Base-by-base conservation (phyloP, 176 grass and related monocot species). In the Carex littledalei region DNA sequence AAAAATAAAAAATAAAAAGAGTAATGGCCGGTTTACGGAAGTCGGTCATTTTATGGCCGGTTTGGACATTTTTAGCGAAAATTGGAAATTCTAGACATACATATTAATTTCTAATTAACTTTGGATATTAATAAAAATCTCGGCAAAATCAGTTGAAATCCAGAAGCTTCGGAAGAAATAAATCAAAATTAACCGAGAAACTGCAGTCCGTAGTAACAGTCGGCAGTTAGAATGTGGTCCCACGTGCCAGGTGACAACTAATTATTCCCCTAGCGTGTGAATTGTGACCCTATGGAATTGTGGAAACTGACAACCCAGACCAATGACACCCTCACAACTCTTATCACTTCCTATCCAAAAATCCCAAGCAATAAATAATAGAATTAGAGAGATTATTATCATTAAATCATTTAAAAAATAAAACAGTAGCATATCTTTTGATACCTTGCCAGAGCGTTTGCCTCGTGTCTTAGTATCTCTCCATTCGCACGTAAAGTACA, bases 281-380 rank as follows among this genome's bases (percentile, higher is more conserved):
- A 17, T 3, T 69, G 34, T 43, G 34, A 70, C 67, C 67, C 67
- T 16, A 69, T 66, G 67, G 31, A 1, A 5, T 69, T 12, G 74
- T 78, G 47, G 74, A 78, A 78, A 16, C 74, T 57, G 74, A 78
- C 70, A 52, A 85, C 26, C 20, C 67, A 53, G 67, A 86, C n/a
- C 70, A 86, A 86, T 86, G 4, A 45, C 24, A 61, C 56, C 84
- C 84, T 64, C 84, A 78, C 84, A 65, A 47, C 70, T 76, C 84
- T 86, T 86, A 86, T 86, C 84, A 34, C 84, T 69, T 83, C 41
- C 81, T 83, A 83, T 83, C 81, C 63, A 67, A 83, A 83, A 64
- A 86, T 86, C 55, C 70, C 69, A 26, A 59, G 54, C 4, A 86
- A 86, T 76, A 53, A 76, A 45, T 76, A 45, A 22, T 76, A 54